phyloP scores from a whole-genome alignment of 331 rosid species.

The Dryas integrifolia region DNA sequence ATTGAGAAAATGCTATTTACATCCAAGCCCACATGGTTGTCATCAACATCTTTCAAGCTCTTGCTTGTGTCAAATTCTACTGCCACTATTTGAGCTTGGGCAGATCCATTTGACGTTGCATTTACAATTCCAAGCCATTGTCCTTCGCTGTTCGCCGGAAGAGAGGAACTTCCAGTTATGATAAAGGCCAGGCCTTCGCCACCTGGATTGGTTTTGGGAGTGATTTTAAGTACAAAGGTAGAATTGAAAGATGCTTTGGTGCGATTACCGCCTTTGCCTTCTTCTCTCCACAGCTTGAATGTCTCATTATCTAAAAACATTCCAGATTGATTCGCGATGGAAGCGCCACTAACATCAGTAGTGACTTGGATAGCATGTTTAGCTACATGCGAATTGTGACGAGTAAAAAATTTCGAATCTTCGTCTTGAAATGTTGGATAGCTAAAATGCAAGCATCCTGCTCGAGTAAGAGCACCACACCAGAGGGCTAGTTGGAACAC shows the following conservation, averaged over 20 bases:
- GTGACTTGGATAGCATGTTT: constrained; percentile 57
- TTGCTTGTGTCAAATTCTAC: constrained; percentile 65
- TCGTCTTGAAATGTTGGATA: constrained; percentile 34
- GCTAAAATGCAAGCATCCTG: constrained; percentile 38
- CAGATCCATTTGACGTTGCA: constrained; percentile 40
- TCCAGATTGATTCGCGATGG: constrained; percentile 37
- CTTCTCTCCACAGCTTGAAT: constrained; percentile 36
- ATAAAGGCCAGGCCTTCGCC: constrained; percentile 84
- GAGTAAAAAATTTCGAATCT: constrained; percentile 5
- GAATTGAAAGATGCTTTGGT: constrained; percentile 48
- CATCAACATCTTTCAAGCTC: constrained; percentile 39
- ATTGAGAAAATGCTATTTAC: constrained; percentile 38
- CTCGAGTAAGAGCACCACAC: constrained; percentile 24
- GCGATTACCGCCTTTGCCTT: constrained; percentile 12
- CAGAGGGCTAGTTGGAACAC: constrained; percentile 25
- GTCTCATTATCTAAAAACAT: constrained; percentile 37
- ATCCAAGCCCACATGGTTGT: constrained; percentile 59
- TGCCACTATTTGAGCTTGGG: constrained; percentile 37
- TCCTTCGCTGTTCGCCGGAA: constrained; percentile 47
- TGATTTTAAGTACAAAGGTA: constrained; percentile 50
- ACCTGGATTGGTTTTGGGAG: constrained; percentile 17
- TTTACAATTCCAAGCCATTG: constrained; percentile 71
- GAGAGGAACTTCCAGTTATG: constrained; percentile 28
- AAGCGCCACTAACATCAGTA: constrained; percentile 32
- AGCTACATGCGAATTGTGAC: background rate